Conservation (phyloP, 1,139 yeast genomes). For the Saccharomycopsis crataegensis region DNA sequence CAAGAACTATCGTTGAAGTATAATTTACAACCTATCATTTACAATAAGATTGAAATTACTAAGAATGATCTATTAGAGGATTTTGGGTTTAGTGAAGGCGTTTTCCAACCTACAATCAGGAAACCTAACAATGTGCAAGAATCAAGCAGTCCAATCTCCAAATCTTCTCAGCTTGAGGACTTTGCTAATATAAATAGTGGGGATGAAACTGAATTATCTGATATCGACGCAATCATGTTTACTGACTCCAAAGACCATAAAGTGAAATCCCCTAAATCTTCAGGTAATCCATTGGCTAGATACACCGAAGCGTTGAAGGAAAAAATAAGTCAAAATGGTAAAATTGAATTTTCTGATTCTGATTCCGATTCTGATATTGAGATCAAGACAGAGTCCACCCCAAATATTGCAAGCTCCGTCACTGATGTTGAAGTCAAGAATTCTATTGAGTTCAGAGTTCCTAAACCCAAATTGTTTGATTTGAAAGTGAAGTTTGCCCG, state of each 20-base stretch:
- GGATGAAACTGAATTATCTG: constrained; percentile 8
- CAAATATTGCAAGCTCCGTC: background rate
- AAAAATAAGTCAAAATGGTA: constrained; percentile 1
- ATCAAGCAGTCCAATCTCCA: constrained; percentile 3
- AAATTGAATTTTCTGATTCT: constrained; percentile 19
- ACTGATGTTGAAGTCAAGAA: too few relatives aligned
- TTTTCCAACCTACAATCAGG: background rate
- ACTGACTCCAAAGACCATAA: constrained; percentile 14
- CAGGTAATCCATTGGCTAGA: constrained; percentile 2
- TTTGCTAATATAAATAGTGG: background rate
- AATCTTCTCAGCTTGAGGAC: constrained; percentile 3
- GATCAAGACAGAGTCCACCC: background rate
- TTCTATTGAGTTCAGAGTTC: background rate
- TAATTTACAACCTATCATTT: constrained; percentile 19
- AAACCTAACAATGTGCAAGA: background rate
- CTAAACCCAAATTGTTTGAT: constrained; percentile 30
- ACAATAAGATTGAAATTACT: constrained; percentile 17
- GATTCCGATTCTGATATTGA: constrained; percentile 19
- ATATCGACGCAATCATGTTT: constrained; percentile 1
- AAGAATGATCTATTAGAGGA: constrained; percentile 21
- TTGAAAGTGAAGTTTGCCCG: constrained; percentile 31
- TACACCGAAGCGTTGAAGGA: constrained; percentile 15
- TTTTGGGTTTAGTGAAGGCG: constrained; percentile 20
- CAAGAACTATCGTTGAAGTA: constrained; percentile 15
- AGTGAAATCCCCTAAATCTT: background rate